These are phyloP conservation scores for Lactarius psammicola DNA, from an alignment of 768 basidiomycete genomes.

Conservation along the genomic window DNA sequence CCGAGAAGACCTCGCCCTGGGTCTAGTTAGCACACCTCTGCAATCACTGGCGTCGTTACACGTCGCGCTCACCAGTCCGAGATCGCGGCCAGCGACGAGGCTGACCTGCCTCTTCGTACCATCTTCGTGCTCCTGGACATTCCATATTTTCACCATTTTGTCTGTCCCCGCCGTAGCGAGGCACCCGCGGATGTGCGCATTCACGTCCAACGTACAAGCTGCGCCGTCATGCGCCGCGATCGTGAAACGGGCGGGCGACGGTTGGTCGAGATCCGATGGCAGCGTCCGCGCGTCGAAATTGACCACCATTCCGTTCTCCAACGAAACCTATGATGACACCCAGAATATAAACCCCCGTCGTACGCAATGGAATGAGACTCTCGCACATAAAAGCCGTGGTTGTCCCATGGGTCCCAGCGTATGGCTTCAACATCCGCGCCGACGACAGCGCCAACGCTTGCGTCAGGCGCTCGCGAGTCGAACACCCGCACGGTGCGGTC, in stretches of 20 bases:
- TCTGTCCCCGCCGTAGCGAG: constrained; percentile 95
- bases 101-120: constrained; percentile 72
- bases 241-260: constrained; percentile 79
- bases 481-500: constrained; percentile 93
- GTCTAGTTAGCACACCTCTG: constrained; percentile 5
- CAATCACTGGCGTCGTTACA: background rate
- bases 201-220: constrained; percentile 85
- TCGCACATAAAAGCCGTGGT: constrained; percentile 77
- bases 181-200: constrained; percentile 85
- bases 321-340: constrained; percentile 78
- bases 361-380: too few relatives aligned
- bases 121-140: constrained; percentile 65
- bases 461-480: constrained; percentile 81
- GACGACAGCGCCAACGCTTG: constrained; percentile 79
- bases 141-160: constrained; percentile 96
- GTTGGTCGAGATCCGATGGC: constrained; percentile 58
- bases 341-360: too few relatives aligned
- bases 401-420: constrained; percentile 95
- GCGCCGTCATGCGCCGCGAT: constrained; percentile 92
- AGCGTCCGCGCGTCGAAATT: constrained; percentile 89
- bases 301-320: constrained; percentile 92
- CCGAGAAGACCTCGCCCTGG: constrained; percentile 95
- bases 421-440: constrained; percentile 93
- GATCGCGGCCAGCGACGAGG: constrained; percentile 81
- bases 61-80: constrained; percentile 71